Conservation (phyloP, 176 grass and related monocot genomes). For the Avena sativa region DNA sequence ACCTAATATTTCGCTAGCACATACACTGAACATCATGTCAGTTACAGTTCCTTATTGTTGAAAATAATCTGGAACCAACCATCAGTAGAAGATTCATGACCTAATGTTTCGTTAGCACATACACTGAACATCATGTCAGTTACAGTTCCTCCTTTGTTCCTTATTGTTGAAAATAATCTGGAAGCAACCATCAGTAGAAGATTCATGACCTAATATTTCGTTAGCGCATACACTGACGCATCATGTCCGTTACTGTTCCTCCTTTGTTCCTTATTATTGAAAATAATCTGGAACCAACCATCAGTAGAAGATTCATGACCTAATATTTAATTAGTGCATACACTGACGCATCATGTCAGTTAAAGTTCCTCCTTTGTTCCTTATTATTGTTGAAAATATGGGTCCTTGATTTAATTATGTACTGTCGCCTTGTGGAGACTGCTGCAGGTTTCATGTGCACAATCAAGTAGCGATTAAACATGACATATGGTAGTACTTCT, state of each 20-base stretch:
- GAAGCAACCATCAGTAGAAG: neutral
- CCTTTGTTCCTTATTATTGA: neutral
- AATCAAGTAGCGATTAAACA: slow-evolving; percentile 14
- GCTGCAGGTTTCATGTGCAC: slow-evolving; percentile 5
- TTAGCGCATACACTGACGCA: neutral
- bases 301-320: slow-evolving; percentile 3
- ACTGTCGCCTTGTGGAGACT: neutral
- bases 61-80: neutral
- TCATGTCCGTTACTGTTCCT: slow-evolving; percentile 10
- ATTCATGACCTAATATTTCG: neutral
- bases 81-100: slow-evolving; percentile 9
- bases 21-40: slow-evolving; percentile 21
- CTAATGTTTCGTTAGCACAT: neutral
- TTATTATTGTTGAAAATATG: neutral
- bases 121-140: slow-evolving; percentile 12
- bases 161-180: neutral
- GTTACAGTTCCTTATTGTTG: slow-evolving; percentile 15
- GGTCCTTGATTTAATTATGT: neutral
- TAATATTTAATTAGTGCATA: neutral
- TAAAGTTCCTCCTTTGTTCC: slow-evolving; percentile 16
- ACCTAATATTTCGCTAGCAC: neutral
- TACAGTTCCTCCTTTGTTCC: slow-evolving; percentile 17
- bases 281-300: neutral
- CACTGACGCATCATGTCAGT: slow-evolving; percentile 15
- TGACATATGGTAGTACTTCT: neutral